Conservation (phyloP, 2,329 filamentous ascomycete species). For the Phaeoacremonium minimum region DNA sequence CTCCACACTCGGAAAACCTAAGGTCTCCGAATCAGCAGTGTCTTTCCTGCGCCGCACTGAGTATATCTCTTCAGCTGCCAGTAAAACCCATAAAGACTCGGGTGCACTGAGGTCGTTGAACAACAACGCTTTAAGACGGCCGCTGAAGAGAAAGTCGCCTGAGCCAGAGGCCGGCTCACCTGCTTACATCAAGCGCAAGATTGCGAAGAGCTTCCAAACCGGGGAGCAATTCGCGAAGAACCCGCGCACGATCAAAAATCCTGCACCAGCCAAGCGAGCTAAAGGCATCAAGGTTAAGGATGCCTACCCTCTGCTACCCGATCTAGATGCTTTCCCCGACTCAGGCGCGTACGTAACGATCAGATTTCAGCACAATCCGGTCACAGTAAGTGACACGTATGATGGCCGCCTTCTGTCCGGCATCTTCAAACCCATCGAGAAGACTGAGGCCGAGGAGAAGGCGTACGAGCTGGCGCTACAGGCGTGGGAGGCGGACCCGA, state of each 20-base stretch:
- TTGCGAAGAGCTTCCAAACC: constrained; percentile 55
- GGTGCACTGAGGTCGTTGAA: constrained; percentile 21
- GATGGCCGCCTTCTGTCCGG: constrained; percentile 58
- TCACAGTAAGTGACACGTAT: constrained; percentile 47
- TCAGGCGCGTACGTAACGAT: constrained; percentile 65
- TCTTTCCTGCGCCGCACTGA: constrained; percentile 95
- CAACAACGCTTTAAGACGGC: constrained; percentile 24
- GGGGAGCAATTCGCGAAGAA: constrained; percentile 52
- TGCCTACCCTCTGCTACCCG: constrained; percentile 58
- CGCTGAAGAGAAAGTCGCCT: constrained; percentile 48
- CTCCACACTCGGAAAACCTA: constrained; percentile 79
- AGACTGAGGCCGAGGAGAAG: constrained; percentile 48
- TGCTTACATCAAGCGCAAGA: constrained; percentile 65
- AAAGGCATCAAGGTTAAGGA: constrained; percentile 54
- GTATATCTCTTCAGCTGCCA: constrained; percentile 70
- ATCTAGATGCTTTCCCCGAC: constrained; percentile 66
- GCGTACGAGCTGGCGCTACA: constrained; percentile 45
- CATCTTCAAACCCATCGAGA: constrained; percentile 57
- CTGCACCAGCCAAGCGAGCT: constrained; percentile 22
- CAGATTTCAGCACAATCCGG: constrained; percentile 64
- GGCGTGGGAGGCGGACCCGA: constrained; percentile 53
- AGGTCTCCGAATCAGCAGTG: constrained; percentile 70
- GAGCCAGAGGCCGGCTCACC: constrained; percentile 57
- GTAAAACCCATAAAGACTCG: constrained; percentile 47
- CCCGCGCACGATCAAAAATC: constrained; percentile 50